Evolutionary conservation across 306 rosid genomes (phyloP).

Genomic region (Calophaca sinica): DNA sequence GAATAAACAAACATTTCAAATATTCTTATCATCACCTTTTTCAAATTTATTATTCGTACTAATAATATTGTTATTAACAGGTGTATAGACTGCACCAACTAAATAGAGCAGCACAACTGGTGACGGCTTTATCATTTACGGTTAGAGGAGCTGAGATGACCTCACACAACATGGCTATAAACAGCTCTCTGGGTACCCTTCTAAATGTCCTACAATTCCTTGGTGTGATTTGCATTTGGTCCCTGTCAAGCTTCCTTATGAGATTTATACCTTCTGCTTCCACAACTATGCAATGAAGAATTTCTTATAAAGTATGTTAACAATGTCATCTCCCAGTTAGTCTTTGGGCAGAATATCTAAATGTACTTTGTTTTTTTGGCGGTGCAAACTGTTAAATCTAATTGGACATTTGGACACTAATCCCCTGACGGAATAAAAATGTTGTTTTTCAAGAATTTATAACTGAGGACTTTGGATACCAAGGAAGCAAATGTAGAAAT

Average conservation of each 20-base stretch:
- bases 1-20: slow-evolving; percentile 29
- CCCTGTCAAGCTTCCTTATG: slow-evolving; percentile 93
- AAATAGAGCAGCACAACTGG: slow-evolving; percentile 96
- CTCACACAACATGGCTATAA: slow-evolving; percentile 87
- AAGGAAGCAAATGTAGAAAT: slow-evolving; percentile 25
- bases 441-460: slow-evolving; percentile 44
- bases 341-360: slow-evolving; percentile 22
- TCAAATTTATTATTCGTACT: slow-evolving; percentile 26
- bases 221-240: slow-evolving; percentile 97
- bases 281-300: slow-evolving; percentile 50
- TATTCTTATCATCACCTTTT: neutral
- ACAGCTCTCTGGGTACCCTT: slow-evolving; percentile 86
- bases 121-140: slow-evolving; percentile 92
- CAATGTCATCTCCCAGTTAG: slow-evolving; percentile 30
- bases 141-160: slow-evolving; percentile 98
- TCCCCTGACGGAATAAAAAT: slow-evolving; percentile 49
- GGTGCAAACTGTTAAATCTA: slow-evolving; percentile 41
- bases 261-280: slow-evolving; percentile 68
- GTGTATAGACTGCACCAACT: slow-evolving; percentile 96
- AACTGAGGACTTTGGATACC: slow-evolving; percentile 32
- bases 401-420: slow-evolving; percentile 42
- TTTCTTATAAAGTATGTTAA: slow-evolving; percentile 34
- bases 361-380: slow-evolving; percentile 24
- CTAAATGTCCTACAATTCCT: slow-evolving; percentile 88
- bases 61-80: slow-evolving; percentile 56